These are phyloP conservation scores for Neurospora crassa DNA, from an alignment of 2,329 filamentous ascomycete genomes.

Conservation along the genomic window DNA sequence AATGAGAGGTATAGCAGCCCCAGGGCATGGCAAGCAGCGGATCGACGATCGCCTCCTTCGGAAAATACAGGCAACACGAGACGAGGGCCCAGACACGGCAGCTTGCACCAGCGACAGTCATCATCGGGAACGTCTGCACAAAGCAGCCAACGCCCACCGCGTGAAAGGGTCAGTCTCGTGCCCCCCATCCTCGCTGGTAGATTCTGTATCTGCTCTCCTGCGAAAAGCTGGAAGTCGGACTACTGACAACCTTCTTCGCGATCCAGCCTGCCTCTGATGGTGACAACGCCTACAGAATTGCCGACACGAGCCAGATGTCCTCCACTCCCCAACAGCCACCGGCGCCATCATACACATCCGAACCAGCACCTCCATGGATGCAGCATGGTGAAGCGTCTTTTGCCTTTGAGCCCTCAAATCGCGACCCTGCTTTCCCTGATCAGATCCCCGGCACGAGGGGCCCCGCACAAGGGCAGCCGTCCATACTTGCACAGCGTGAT, in stretches of 20 bases:
- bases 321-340: background rate
- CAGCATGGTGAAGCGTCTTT: background rate
- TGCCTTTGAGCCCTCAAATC: background rate
- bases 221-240: background rate
- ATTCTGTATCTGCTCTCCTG: background rate
- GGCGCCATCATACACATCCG: background rate
- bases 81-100: constrained; percentile 4
- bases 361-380: background rate
- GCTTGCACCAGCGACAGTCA: background rate
- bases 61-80: constrained; percentile 7
- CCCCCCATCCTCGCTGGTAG: background rate
- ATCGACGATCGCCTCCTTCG: background rate
- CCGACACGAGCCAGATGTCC: background rate
- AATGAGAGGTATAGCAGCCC: background rate
- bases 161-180: background rate
- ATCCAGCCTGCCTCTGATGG: background rate
- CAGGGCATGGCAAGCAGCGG: background rate
- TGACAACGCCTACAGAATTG: background rate
- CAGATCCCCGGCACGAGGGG: background rate
- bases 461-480: background rate
- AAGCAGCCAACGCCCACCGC: background rate
- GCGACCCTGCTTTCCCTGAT: background rate
- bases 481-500: background rate
- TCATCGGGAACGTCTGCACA: background rate
- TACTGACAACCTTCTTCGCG: background rate